Evolutionary conservation across 2,329 filamentous ascomycete genomes (phyloP).

Genomic region (Pseudogymnoascus sp.): DNA sequence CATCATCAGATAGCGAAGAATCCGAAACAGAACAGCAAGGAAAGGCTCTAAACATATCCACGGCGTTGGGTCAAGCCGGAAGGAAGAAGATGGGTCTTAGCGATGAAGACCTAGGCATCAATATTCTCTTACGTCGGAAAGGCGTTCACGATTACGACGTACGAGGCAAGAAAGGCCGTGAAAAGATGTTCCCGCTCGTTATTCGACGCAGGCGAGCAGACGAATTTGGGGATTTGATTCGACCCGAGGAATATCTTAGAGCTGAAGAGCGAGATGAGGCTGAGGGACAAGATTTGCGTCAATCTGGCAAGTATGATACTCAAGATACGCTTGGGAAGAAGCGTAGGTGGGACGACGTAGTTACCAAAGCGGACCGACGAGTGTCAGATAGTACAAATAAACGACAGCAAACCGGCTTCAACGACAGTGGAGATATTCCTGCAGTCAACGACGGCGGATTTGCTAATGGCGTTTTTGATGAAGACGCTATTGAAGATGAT

Average conservation of each 20-base stretch:
- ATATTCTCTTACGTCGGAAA: conserved; percentile 79
- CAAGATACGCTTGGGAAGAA: conserved; percentile 76
- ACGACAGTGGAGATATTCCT: conserved; percentile 23
- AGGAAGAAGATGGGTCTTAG: conserved; percentile 79
- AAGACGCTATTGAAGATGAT: conserved; percentile 51
- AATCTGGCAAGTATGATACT: conserved; percentile 38
- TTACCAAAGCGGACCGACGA: conserved; percentile 33
- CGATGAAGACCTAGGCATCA: conserved; percentile 86
- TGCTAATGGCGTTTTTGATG: conserved; percentile 39
- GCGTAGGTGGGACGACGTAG: conserved; percentile 79
- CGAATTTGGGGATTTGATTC: conserved; percentile 89
- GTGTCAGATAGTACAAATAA: conserved; percentile 45
- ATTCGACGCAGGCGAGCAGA: conserved; percentile 71
- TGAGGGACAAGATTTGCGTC: conserved; percentile 54
- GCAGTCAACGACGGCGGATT: conserved; percentile 40
- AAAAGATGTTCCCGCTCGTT: conserved; percentile 84
- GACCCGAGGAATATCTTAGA: conserved; percentile 85
- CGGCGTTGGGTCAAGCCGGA: conserved; percentile 72
- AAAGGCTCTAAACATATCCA: conserved; percentile 80
- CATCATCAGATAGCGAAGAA: conserved; percentile 77
- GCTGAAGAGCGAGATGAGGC: conserved; percentile 82
- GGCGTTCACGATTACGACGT: conserved; percentile 92
- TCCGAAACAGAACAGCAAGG: conserved; percentile 87
- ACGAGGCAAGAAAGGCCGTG: conserved; percentile 79
- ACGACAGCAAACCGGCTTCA: conserved; percentile 43